These are phyloP conservation scores for Xylaria arbuscula DNA, from an alignment of 2,329 filamentous ascomycete genomes.

Conservation along the genomic window DNA sequence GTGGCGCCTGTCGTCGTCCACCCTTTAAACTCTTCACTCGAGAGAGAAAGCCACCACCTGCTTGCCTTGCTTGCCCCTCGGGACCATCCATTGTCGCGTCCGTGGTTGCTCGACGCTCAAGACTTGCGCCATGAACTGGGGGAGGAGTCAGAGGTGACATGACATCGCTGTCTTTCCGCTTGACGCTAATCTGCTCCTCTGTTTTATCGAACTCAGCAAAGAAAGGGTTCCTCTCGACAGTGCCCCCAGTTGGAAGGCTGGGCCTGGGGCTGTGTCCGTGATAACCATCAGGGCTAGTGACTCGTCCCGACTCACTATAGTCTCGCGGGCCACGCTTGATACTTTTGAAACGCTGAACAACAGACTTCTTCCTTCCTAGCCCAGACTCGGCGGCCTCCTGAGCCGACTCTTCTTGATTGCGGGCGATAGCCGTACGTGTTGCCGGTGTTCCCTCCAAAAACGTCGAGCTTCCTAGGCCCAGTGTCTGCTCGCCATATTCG, in stretches of 20 bases:
- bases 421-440: slow-evolving; percentile 80
- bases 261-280: slow-evolving; percentile 51
- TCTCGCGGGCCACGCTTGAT: slow-evolving; percentile 77
- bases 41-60: slow-evolving; percentile 73
- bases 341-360: slow-evolving; percentile 90
- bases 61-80: slow-evolving; percentile 56
- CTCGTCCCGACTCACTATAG: slow-evolving; percentile 67
- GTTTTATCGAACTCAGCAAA: slow-evolving; percentile 78
- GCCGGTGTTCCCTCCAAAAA: slow-evolving; percentile 95
- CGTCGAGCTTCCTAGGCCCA: slow-evolving; percentile 91
- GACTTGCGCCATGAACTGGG: slow-evolving; percentile 52
- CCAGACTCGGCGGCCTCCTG: slow-evolving; percentile 66
- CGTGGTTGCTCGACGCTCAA: slow-evolving; percentile 74
- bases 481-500: slow-evolving; percentile 84
- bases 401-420: slow-evolving; percentile 75
- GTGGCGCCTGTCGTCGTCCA: slow-evolving; percentile 64
- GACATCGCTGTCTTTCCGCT: slow-evolving; percentile 51
- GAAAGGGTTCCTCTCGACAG: slow-evolving; percentile 77
- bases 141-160: slow-evolving; percentile 65
- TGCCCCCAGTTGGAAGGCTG: slow-evolving; percentile 51
- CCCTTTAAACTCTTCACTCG: slow-evolving; percentile 87
- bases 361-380: slow-evolving; percentile 89
- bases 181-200: slow-evolving; percentile 63
- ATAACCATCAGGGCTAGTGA: slow-evolving; percentile 65
- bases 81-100: slow-evolving; percentile 58